Percentiles rank a stretch among this genome's conserved stretches.
Evolutionary conservation across 139 green algal genomes (phyloP).

Genomic region (Chlorella ohadii): DNA sequence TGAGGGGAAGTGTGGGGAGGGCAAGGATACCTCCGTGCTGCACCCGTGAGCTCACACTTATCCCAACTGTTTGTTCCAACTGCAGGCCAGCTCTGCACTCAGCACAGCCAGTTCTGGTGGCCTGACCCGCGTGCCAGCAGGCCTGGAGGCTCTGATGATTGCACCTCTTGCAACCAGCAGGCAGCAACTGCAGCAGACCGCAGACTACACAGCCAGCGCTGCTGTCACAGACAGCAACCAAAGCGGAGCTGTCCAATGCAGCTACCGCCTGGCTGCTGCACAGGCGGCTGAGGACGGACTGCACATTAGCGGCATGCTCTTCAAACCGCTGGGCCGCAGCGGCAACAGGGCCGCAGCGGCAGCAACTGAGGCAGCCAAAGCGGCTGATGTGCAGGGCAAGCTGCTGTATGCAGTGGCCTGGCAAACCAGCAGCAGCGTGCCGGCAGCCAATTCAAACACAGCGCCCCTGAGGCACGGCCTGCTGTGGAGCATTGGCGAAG

Average conservation of each 20-base stretch:
- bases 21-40: too few relatives aligned
- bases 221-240: neutral
- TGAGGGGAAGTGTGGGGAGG: neutral
- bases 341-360: too few relatives aligned
- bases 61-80: too few relatives aligned
- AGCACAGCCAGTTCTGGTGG: too few relatives aligned
- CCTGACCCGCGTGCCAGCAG: neutral
- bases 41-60: too few relatives aligned
- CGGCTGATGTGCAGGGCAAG: neutral
- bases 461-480: too few relatives aligned
- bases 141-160: neutral
- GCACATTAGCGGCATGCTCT: neutral
- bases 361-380: too few relatives aligned
- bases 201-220: neutral
- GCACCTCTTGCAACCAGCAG: neutral
- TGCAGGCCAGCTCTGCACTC: neutral
- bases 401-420: neutral
- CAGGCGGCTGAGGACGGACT: neutral
- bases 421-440: neutral
- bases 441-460: too few relatives aligned
- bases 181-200: neutral
- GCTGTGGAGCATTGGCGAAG: too few relatives aligned
- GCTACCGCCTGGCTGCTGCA: neutral
- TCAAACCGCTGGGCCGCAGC: neutral
- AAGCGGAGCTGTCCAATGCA: neutral